A percentile compares a stretch with the other conserved stretches of the same genome.
phyloP scores from a whole-genome alignment of 2,329 filamentous ascomycete genomes.

The Pseudogymnoascus destructans region DNA sequence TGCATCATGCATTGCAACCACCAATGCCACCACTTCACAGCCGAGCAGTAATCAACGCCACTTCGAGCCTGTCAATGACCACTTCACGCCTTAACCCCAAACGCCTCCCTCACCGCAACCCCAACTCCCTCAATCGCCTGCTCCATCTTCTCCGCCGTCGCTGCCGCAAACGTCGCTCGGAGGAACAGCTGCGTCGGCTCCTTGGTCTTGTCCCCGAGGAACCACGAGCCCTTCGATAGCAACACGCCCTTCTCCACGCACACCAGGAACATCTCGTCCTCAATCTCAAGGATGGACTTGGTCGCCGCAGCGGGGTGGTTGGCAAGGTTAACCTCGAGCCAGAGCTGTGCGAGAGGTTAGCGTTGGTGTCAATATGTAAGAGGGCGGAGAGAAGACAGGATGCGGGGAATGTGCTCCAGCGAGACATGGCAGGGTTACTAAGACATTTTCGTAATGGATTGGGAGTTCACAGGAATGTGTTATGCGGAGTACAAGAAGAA shows the following conservation, averaged over 20 bases:
- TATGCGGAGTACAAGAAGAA: background rate
- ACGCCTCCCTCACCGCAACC: conserved; percentile 52
- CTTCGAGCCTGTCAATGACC: background rate
- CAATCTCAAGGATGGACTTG: conserved; percentile 50
- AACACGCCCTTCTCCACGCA: conserved; percentile 68
- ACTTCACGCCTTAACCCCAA: conserved; percentile 28
- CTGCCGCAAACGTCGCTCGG: conserved; percentile 78
- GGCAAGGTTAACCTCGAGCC: conserved; percentile 55
- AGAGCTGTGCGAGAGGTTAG: conserved; percentile 38
- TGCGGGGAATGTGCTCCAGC: background rate
- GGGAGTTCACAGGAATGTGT: background rate
- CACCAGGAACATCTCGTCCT: conserved; percentile 73
- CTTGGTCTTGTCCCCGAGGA: conserved; percentile 41
- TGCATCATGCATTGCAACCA: background rate
- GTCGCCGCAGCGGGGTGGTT: conserved; percentile 47
- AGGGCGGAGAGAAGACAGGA: background rate
- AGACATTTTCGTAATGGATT: background rate
- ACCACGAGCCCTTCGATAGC: conserved; percentile 80
- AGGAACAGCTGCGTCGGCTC: conserved; percentile 59
- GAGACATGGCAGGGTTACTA: background rate
- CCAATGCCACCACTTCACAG: background rate
- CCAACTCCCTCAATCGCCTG: conserved; percentile 66
- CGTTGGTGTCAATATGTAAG: background rate
- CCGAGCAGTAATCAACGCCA: background rate
- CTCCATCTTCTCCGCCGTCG: conserved; percentile 54